These are phyloP conservation scores for Ilyonectria mors-panacis DNA, from an alignment of 2,329 filamentous ascomycete genomes.

Conservation along the genomic window DNA sequence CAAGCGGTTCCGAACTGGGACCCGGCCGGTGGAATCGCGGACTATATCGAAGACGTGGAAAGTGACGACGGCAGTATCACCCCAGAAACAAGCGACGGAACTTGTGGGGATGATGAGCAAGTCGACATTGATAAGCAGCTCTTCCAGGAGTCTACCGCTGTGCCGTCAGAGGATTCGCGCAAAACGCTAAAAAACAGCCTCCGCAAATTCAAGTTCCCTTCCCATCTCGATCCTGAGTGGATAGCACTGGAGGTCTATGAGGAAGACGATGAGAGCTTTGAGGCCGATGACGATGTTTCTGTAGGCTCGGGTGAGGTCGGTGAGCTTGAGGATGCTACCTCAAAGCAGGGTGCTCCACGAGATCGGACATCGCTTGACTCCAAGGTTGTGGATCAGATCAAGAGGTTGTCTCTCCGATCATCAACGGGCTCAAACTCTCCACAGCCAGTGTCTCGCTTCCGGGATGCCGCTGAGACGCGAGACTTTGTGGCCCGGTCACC, in stretches of 20 bases:
- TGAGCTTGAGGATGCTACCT: conserved; percentile 45
- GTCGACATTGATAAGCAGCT: conserved; percentile 64
- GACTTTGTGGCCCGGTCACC: conserved; percentile 60
- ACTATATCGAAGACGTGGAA: conserved; percentile 58
- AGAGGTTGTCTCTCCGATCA: conserved; percentile 55
- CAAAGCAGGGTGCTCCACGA: conserved; percentile 26
- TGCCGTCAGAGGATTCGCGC: background rate
- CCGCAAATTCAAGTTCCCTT: conserved; percentile 66
- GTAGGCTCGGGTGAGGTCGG: conserved; percentile 54
- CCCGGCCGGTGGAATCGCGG: conserved; percentile 16
- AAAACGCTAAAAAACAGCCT: conserved; percentile 19
- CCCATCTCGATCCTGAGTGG: conserved; percentile 89
- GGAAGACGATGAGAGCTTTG: conserved; percentile 62
- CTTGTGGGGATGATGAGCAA: conserved; percentile 57
- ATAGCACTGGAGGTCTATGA: conserved; percentile 89
- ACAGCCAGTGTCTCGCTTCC: conserved; percentile 15
- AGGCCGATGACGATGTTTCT: conserved; percentile 64
- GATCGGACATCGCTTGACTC: conserved; percentile 54
- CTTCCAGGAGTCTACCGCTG: conserved; percentile 35
- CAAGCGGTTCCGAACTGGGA: conserved; percentile 26
- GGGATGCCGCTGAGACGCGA: conserved; percentile 38
- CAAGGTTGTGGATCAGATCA: conserved; percentile 58
- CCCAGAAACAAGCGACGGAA: conserved; percentile 36
- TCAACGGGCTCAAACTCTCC: conserved; percentile 23
- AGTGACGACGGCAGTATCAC: conserved; percentile 15